phyloP scores from a whole-genome alignment of 345 rosid species.

The Aegle marmelos region DNA sequence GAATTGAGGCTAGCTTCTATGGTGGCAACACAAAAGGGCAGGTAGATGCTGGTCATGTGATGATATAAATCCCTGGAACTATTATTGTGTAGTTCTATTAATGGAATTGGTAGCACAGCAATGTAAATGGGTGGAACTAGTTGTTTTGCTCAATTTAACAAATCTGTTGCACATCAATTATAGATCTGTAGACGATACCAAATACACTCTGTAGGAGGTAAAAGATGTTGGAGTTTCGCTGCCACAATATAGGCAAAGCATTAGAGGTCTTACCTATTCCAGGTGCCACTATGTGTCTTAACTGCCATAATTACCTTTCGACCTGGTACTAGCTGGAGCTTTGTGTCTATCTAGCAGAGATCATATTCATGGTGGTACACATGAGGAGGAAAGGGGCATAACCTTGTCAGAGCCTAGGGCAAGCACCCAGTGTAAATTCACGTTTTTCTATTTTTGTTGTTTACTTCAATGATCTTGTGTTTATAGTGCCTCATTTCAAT shows the following conservation, averaged over 20 bases:
- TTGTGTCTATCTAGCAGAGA: too few species aligned
- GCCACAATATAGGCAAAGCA: neutral
- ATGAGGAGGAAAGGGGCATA: too few species aligned
- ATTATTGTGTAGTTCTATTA: neutral
- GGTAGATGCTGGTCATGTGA: slow-evolving; percentile 4
- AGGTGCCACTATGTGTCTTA: neutral
- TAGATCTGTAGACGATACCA: neutral
- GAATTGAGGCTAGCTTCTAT: neutral
- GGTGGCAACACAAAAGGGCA: neutral
- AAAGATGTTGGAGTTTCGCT: neutral
- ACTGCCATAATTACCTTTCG: neutral
- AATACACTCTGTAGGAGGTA: neutral
- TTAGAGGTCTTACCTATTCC: neutral
- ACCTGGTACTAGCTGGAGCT: neutral
- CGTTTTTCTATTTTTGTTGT: neutral
- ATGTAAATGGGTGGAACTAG: neutral
- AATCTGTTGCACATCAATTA: neutral
- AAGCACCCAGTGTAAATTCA: neutral
- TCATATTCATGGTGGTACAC: too few species aligned
- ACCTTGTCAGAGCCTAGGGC: neutral
- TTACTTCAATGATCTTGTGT: neutral
- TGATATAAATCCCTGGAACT: neutral
- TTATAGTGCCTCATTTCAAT: neutral
- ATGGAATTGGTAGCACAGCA: neutral
- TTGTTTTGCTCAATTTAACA: neutral